phyloP scores from a whole-genome alignment of 2,329 filamentous ascomycete genomes.

The Talaromyces sp. region DNA sequence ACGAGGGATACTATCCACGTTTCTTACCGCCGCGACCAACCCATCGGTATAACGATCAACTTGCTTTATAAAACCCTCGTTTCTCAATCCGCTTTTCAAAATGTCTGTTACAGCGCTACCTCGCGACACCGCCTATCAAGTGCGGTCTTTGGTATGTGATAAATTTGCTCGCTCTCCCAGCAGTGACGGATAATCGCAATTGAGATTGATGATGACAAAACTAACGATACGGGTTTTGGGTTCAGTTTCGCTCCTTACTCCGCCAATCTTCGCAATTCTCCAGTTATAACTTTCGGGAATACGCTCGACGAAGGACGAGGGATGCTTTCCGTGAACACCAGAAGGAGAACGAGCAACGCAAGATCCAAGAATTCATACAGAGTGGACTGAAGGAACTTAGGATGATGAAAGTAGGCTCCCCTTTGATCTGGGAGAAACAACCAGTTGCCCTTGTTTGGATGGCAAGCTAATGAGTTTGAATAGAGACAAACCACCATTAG shows the following conservation, averaged over 20 bases:
- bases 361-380: slow-evolving; percentile 84
- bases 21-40: background rate
- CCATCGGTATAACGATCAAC: background rate
- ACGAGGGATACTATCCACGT: background rate
- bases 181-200: background rate
- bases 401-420: slow-evolving; percentile 72
- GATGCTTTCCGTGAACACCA: slow-evolving; percentile 86
- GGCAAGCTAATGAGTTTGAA: slow-evolving; percentile 30
- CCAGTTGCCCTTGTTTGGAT: slow-evolving; percentile 2
- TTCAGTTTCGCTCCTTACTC: slow-evolving; percentile 84
- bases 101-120: slow-evolving; percentile 37
- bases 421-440: background rate
- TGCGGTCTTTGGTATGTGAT: slow-evolving; percentile 41
- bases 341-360: slow-evolving; percentile 65
- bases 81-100: slow-evolving; percentile 25
- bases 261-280: slow-evolving; percentile 83
- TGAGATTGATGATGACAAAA: background rate
- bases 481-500: slow-evolving; percentile 94
- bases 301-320: slow-evolving; percentile 82
- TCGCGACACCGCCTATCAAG: slow-evolving; percentile 43
- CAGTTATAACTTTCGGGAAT: slow-evolving; percentile 96
- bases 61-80: background rate
- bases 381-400: slow-evolving; percentile 83
- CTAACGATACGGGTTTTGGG: background rate
- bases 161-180: background rate